These are phyloP conservation scores for Aspergillus ostianus DNA, from an alignment of 495 filamentous ascomycete species.

Conservation along the genomic window DNA sequence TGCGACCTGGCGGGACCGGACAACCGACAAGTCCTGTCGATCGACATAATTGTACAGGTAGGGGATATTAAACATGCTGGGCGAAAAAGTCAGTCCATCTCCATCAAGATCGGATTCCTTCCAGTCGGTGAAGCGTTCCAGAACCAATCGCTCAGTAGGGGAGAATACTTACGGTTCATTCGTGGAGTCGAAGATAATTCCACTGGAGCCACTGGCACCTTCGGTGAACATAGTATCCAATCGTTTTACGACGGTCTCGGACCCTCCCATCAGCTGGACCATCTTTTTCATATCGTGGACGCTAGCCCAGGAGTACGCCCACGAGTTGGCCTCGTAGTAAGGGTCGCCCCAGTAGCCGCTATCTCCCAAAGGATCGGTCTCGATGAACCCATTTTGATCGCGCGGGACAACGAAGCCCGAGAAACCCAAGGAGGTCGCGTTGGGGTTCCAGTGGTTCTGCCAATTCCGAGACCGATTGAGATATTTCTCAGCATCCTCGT, in stretches of 20 bases:
- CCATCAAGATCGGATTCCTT: background rate
- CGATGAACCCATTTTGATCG: constrained; percentile 52
- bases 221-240: constrained; percentile 46
- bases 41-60: constrained; percentile 71
- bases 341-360: constrained; percentile 64
- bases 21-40: constrained; percentile 53
- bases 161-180: constrained; percentile 57
- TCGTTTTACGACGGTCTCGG: constrained; percentile 28
- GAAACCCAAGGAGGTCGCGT: constrained; percentile 53
- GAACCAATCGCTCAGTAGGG: background rate
- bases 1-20: constrained; percentile 34
- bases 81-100: constrained; percentile 6
- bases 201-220: constrained; percentile 48
- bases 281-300: constrained; percentile 65
- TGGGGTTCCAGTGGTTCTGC: constrained; percentile 69
- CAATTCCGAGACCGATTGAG: constrained; percentile 64
- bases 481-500: constrained; percentile 56
- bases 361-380: constrained; percentile 50
- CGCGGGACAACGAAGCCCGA: constrained; percentile 66
- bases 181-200: constrained; percentile 63
- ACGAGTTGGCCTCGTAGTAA: constrained; percentile 65
- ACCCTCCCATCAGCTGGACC: constrained; percentile 57
- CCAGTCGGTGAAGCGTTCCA: background rate
- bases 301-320: constrained; percentile 68
- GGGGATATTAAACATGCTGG: constrained; percentile 59